Base-by-base conservation (phyloP, 1,284 basidiomycete genomes). In the Tilletia caries region DNA sequence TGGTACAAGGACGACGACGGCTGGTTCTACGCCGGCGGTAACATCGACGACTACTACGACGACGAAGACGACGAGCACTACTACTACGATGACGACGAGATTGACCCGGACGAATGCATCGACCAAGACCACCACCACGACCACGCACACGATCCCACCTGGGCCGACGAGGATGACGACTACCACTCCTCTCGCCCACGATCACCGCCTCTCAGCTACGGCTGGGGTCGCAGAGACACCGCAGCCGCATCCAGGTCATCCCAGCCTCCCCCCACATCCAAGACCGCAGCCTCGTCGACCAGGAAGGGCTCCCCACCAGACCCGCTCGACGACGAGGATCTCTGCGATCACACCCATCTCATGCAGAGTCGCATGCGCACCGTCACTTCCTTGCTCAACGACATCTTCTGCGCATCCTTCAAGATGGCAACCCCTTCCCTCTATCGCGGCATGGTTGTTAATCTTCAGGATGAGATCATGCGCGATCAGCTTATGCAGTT, bases 401-500 rank as follows among this genome's bases (percentile, higher is more conserved):
- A 37, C n/a, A n/a, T 41, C 34, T 44, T 44, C 62, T 41, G 33
- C n/a, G 41, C 20, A 4, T n/a, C 62, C 10, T 37, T 29, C 4
- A 37, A 64, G 41, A 33, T 64, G 62, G 33, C 34, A 13, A 6
- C 20, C 4, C 33, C 27, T 4, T 41, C 62, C 23, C 23, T 64
- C 10, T 66, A 18, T 27, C 65, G 65, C 13, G 25, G 54, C 23
- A 32, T 60, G 25, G 13, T 44, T 5, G 18, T 44, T 15, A 62
- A 27, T 44, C 20, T 75, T 15, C 69, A 75, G 54, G 69, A 71
- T 48, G 62, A 67, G 25, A 67, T 75, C 3, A 52, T 71, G 13
- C 46, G 60, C 33, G 72, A 73, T 27, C 66, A 67, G 46, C 37
- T 75, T n/a, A 66, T 70, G 44, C 32, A 25, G 13, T 71, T 73